A percentile compares a stretch with the other conserved stretches of the same genome.
These are phyloP conservation scores for Thalassiosira profunda DNA, from an alignment of 108 stramenopile genomes.

Conservation along the genomic window DNA sequence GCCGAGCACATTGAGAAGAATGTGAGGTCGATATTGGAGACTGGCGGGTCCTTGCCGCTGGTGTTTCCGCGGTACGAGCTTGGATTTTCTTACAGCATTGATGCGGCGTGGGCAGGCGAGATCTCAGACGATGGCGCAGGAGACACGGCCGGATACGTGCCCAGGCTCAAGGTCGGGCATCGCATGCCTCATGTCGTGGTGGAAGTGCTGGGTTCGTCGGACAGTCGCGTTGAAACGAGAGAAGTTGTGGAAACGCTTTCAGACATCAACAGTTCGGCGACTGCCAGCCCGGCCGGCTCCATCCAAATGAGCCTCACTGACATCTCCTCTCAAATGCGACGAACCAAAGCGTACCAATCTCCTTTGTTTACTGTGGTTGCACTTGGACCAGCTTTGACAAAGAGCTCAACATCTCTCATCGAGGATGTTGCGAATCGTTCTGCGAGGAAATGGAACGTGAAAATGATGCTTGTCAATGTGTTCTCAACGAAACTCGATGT, in stretches of 20 bases:
- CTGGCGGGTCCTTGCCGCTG: slow-evolving; percentile 80
- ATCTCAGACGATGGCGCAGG: slow-evolving; percentile 4
- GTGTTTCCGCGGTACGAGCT: slow-evolving; percentile 88
- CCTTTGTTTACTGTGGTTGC: slow-evolving; percentile 31
- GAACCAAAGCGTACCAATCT: background rate
- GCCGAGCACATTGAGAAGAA: slow-evolving; percentile 63
- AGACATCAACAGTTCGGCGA: background rate
- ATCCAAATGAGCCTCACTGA: slow-evolving; percentile 24
- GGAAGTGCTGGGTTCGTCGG: slow-evolving; percentile 11
- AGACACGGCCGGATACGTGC: slow-evolving; percentile 53
- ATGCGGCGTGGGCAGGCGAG: background rate
- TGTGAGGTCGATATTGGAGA: slow-evolving; percentile 55
- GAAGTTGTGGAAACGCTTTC: slow-evolving; percentile 13
- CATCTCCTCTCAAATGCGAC: slow-evolving; percentile 39
- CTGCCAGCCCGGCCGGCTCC: background rate
- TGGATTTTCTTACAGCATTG: slow-evolving; percentile 63
- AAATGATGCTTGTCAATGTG: slow-evolving; percentile 18
- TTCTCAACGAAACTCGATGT: background rate
- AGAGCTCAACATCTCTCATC: background rate
- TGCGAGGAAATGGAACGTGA: slow-evolving; percentile 3
- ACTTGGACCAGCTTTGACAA: slow-evolving; percentile 8
- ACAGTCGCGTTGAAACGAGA: slow-evolving; percentile 4
- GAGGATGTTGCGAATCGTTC: slow-evolving; percentile 5
- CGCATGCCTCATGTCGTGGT: slow-evolving; percentile 67
- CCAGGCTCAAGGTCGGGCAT: slow-evolving; percentile 52